Evolutionary conservation across 371 early-diverging fungal species (phyloP), one percentile per base, ranked within the genome.

Genomic region (Mucor mucedo): DNA sequence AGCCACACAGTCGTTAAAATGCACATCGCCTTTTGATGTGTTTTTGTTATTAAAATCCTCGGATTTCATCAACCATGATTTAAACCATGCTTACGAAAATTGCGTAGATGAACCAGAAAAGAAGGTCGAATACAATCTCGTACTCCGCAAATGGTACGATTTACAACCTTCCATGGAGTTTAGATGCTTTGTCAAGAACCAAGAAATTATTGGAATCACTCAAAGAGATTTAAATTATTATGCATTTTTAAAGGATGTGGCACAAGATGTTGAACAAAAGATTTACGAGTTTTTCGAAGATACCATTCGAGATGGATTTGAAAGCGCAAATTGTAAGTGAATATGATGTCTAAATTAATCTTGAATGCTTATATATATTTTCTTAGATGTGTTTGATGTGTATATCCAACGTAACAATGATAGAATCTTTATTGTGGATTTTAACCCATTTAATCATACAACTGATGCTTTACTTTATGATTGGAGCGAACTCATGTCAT

Each of bases 91-190:
- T 0, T 89, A 85, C 66, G 90, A 91, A 33, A 61, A 80, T 28
- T 91, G 89, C 60, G 59, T 52, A 13, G 80, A 79, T 45, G 59
- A 49, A 32, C 48, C 57, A 11, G 45, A 42, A 6, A 48, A 59
- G 13, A 52, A 50, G 13, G 52, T 32, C 1, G 21, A 44, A 3
- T 74, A 63, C 38, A 70, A 90, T 29, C 82, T 98, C 32, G 88
- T 93, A 13, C 79, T 98, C 13, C 78, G 94, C 41, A 88, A 93
- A 68, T 96, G 95, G 95, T 87, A 87, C 62, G 89, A 91, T 58
- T 65, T 96, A 42, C 72, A 87, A 27, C 95, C 95, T 2, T 89
- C 96, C 0, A 89, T 95, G 91, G 95, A 96, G 73, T 98, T 96
- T 72, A 77, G 98, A 29, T 93, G 95, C 63, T 97, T 97, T 87